Conservation (phyloP, 257 asterid genomes). For the Leonotis leonurus region DNA sequence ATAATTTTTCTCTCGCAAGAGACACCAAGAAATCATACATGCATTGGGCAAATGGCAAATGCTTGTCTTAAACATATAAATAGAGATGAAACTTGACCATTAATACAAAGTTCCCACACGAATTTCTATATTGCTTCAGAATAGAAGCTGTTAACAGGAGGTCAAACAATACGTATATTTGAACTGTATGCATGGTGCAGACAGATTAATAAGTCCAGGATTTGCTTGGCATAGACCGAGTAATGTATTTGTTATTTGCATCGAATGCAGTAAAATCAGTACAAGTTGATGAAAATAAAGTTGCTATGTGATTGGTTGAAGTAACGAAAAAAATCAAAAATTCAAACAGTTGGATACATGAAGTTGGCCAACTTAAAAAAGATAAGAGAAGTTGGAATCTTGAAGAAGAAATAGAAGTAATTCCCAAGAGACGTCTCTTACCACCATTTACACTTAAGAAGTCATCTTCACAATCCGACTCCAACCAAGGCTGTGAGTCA, state of each 20-base stretch:
- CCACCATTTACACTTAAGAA: slow-evolving; percentile 83
- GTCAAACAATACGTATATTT: background rate
- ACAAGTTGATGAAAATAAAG: background rate
- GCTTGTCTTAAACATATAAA: background rate
- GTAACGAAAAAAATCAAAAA: background rate
- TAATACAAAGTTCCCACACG: background rate
- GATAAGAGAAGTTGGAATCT: background rate
- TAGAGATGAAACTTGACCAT: background rate
- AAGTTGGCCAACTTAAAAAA: background rate
- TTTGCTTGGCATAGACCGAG: background rate
- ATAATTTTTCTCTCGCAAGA: background rate
- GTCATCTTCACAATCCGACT: slow-evolving; percentile 85
- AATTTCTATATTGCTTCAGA: background rate
- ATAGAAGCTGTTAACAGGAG: background rate
- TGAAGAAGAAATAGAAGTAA: background rate
- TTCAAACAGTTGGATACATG: background rate
- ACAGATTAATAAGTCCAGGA: background rate
- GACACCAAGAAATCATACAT: background rate
- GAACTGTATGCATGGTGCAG: background rate
- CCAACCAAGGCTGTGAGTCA: slow-evolving; percentile 77
- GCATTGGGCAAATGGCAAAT: background rate
- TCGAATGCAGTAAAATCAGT: background rate
- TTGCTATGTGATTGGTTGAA: background rate
- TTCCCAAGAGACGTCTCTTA: slow-evolving; percentile 24
- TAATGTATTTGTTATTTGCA: background rate